phyloP scores from a whole-genome alignment of 805 yeast species.

The Candida ortonii region DNA sequence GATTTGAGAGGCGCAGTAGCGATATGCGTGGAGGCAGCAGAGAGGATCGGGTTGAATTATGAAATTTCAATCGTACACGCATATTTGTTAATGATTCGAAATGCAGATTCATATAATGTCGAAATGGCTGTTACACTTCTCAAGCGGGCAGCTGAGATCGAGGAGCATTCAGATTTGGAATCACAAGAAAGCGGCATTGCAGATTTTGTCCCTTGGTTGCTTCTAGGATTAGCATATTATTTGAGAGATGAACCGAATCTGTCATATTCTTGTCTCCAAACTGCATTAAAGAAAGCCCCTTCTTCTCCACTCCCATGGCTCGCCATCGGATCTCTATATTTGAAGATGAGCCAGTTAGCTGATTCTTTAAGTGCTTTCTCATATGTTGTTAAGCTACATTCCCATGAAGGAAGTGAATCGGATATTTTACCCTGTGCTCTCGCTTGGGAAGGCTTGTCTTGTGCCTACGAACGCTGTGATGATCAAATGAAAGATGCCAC shows the following conservation, averaged over 20 bases:
- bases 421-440: constrained; percentile 41
- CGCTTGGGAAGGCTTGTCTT: constrained; percentile 64
- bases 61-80: constrained; percentile 47
- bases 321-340: constrained; percentile 59
- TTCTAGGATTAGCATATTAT: constrained; percentile 53
- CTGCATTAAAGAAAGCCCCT: constrained; percentile 51
- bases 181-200: constrained; percentile 30
- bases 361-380: constrained; percentile 69
- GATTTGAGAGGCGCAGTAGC: constrained; percentile 48
- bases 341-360: constrained; percentile 56
- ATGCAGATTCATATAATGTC: constrained; percentile 33
- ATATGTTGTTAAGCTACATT: constrained; percentile 55
- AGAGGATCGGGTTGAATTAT: constrained; percentile 43
- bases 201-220: constrained; percentile 58
- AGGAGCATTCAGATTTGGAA: constrained; percentile 17
- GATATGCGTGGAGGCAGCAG: constrained; percentile 48
- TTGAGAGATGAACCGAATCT: constrained; percentile 43
- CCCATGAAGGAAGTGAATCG: constrained; percentile 41
- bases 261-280: constrained; percentile 55
- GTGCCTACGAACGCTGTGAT: constrained; percentile 63
- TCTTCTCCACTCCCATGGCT: constrained; percentile 62
- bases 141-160: constrained; percentile 29
- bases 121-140: constrained; percentile 37
- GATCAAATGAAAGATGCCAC: constrained; percentile 58
- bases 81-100: constrained; percentile 40